phyloP scores from a whole-genome alignment of 768 basidiomycete genomes.

The Pisolithus marmoratus region DNA sequence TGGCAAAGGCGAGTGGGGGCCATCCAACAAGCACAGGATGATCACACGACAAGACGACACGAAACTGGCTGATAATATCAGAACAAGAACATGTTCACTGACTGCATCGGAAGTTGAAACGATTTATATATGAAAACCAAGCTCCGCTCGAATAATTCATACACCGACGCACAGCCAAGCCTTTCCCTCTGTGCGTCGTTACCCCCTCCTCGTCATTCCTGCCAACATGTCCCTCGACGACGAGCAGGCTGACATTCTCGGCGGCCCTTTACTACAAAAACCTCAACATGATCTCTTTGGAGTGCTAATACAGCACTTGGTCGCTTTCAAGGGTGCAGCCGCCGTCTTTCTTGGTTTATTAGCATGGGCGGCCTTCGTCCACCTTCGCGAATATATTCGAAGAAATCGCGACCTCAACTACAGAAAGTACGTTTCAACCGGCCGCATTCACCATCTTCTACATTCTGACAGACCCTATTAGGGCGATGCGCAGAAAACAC shows the following conservation, averaged over 20 bases:
- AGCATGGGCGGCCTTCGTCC: slow-evolving; percentile 29
- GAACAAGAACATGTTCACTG: too few species aligned
- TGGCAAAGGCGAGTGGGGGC: slow-evolving; percentile 67
- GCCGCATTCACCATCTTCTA: neutral
- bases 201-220: slow-evolving; percentile 13
- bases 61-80: neutral
- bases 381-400: slow-evolving; percentile 42
- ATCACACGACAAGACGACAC: neutral
- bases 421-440: slow-evolving; percentile 46
- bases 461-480: slow-evolving; percentile 25
- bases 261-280: slow-evolving; percentile 43
- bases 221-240: slow-evolving; percentile 45
- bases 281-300: slow-evolving; percentile 22
- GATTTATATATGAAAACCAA: too few species aligned
- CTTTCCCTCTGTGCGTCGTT: neutral
- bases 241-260: slow-evolving; percentile 71
- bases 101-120: neutral
- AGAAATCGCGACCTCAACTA: slow-evolving; percentile 60
- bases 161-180: neutral
- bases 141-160: neutral
- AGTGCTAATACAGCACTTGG: slow-evolving; percentile 32
- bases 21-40: neutral
- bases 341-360: slow-evolving; percentile 30
- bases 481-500: slow-evolving; percentile 67
- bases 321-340: slow-evolving; percentile 32